Percentiles rank a stretch among this genome's conserved stretches.
These are phyloP conservation scores for Plasmopara muralis DNA, from an alignment of 352 stramenopile genomes.

Conservation along the genomic window DNA sequence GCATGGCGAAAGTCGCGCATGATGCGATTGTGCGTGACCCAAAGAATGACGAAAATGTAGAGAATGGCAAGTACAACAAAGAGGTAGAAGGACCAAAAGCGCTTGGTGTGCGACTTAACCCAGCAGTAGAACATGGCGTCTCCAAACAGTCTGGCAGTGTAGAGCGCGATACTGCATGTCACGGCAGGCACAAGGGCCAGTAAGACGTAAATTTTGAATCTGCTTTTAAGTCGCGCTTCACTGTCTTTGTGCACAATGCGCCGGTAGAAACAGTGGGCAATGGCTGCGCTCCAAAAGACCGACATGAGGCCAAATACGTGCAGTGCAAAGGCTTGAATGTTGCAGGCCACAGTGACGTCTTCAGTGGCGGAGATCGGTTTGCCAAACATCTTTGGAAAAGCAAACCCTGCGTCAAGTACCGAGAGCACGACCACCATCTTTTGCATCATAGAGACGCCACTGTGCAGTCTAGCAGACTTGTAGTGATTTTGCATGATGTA, in stretches of 20 bases:
- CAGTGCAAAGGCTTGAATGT: constrained; percentile 50
- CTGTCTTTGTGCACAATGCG: constrained; percentile 64
- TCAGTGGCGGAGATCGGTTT: constrained; percentile 91
- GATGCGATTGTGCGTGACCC: constrained; percentile 56
- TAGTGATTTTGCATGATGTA: constrained; percentile 48
- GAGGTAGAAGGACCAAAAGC: constrained; percentile 57
- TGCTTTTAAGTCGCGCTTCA: constrained; percentile 47
- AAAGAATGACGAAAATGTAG: constrained; percentile 62
- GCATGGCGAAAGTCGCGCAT: constrained; percentile 32
- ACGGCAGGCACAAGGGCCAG: constrained; percentile 41
- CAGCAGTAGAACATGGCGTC: constrained; percentile 77
- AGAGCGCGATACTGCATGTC: constrained; percentile 28
- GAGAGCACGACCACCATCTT: constrained; percentile 86
- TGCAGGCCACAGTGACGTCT: constrained; percentile 57
- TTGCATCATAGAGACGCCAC: constrained; percentile 46
- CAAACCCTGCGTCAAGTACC: constrained; percentile 45
- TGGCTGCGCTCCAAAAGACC: constrained; percentile 62
- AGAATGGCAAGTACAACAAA: constrained; percentile 56
- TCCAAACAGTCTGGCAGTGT: constrained; percentile 29
- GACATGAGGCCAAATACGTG: constrained; percentile 49
- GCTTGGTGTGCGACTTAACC: constrained; percentile 38
- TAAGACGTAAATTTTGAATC: constrained; percentile 53
- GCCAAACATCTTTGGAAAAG: constrained; percentile 80
- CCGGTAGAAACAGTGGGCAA: constrained; percentile 67
- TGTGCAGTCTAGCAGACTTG: constrained; percentile 21